Percentiles rank a stretch among this genome's conserved stretches.
These are phyloP conservation scores for Candida smagusa DNA, from an alignment of 1,139 yeast species.

Conservation along the genomic window DNA sequence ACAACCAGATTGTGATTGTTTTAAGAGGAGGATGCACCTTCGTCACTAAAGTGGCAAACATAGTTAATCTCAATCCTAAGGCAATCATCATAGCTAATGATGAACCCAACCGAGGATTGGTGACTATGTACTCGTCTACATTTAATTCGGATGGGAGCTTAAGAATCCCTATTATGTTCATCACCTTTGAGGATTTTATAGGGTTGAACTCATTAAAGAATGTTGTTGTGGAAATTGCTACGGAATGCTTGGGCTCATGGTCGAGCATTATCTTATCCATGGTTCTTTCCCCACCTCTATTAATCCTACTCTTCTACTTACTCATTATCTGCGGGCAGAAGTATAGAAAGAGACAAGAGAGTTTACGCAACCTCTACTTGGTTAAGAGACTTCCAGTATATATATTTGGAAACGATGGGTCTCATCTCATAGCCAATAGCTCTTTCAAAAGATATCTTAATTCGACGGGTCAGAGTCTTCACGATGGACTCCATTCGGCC, in stretches of 20 bases:
- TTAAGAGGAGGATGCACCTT: slow-evolving; percentile 44
- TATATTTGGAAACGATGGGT: slow-evolving; percentile 35
- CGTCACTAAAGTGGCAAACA: slow-evolving; percentile 34
- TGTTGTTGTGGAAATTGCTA: slow-evolving; percentile 15
- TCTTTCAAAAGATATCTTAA: slow-evolving; percentile 26
- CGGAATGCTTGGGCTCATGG: slow-evolving; percentile 42
- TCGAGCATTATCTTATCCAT: slow-evolving; percentile 37
- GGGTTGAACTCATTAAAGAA: slow-evolving; percentile 18
- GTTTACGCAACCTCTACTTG: slow-evolving; percentile 29
- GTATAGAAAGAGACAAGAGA: slow-evolving; percentile 26
- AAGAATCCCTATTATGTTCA: slow-evolving; percentile 35
- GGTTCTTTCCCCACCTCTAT: slow-evolving; percentile 43
- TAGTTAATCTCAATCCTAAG: slow-evolving; percentile 25
- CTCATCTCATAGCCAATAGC: slow-evolving; percentile 31
- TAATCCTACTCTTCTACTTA: slow-evolving; percentile 36
- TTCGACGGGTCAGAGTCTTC: slow-evolving; percentile 10
- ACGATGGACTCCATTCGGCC: slow-evolving; percentile 16
- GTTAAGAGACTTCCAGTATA: slow-evolving; percentile 40
- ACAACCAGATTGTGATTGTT: slow-evolving; percentile 30
- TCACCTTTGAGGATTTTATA: slow-evolving; percentile 36
- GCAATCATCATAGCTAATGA: slow-evolving; percentile 42
- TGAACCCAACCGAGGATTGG: slow-evolving; percentile 36
- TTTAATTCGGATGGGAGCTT: slow-evolving; percentile 39
- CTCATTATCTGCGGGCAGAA: slow-evolving; percentile 31
- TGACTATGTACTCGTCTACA: slow-evolving; percentile 43